These are phyloP conservation scores for Wickerhamomyces pijperi DNA, from an alignment of 805 yeast species.

Conservation along the genomic window DNA sequence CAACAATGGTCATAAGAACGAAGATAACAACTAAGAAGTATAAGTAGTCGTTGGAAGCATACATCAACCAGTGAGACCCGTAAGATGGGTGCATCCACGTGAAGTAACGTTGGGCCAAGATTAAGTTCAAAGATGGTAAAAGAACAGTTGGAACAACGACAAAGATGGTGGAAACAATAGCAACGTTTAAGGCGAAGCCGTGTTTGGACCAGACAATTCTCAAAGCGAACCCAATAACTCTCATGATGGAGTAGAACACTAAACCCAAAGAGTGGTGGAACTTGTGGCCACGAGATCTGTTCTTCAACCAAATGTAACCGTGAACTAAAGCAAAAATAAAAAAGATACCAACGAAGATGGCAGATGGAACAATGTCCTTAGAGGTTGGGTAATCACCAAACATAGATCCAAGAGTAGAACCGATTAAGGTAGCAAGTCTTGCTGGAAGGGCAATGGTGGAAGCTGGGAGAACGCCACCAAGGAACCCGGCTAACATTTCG, in stretches of 20 bases:
- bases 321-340: constrained; percentile 36
- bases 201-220: constrained; percentile 52
- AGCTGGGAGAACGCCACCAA: constrained; percentile 29
- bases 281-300: constrained; percentile 44
- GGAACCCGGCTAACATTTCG: constrained; percentile 10
- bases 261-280: constrained; percentile 46
- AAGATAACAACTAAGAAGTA: constrained; percentile 46
- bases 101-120: constrained; percentile 61
- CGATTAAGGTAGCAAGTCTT: constrained; percentile 24
- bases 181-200: constrained; percentile 32
- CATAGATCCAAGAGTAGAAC: constrained; percentile 32
- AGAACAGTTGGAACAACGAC: constrained; percentile 47
- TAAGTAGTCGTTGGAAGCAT: constrained; percentile 35
- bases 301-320: constrained; percentile 32
- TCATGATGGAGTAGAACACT: constrained; percentile 38
- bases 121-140: constrained; percentile 46
- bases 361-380: constrained; percentile 49
- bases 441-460: background rate
- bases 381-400: constrained; percentile 54
- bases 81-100: constrained; percentile 71
- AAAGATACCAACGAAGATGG: constrained; percentile 45
- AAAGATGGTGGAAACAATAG: constrained; percentile 47
- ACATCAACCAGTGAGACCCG: constrained; percentile 42
- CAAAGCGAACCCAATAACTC: constrained; percentile 47
- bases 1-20: constrained; percentile 58